A percentile compares a stretch with the other conserved stretches of the same genome.
phyloP scores from a whole-genome alignment of 345 rosid species.

The Toxicodendron radicans region DNA sequence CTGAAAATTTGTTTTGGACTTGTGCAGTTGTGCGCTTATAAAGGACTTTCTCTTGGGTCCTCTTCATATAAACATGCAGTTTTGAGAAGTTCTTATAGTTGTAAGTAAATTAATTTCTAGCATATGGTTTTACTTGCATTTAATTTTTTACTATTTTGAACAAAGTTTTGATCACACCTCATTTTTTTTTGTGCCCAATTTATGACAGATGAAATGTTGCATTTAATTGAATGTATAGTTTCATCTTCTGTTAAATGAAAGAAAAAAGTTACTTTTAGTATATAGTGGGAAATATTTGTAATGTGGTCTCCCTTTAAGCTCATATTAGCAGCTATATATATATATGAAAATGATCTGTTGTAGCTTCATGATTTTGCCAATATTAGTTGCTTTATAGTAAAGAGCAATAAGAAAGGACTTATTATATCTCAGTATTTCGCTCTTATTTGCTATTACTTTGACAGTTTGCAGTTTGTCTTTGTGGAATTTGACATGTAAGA shows the following conservation, averaged over 20 bases:
- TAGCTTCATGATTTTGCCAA: background rate
- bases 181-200: background rate
- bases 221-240: background rate
- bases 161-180: background rate
- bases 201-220: background rate
- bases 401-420: background rate
- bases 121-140: conserved; percentile 9
- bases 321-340: background rate
- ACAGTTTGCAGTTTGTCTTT: background rate
- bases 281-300: background rate
- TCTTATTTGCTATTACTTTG: conserved; percentile 1
- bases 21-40: conserved; percentile 41
- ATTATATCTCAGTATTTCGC: background rate
- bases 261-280: background rate
- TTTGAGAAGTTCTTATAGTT: conserved; percentile 31
- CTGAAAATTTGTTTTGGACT: background rate
- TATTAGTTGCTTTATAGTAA: background rate
- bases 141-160: background rate
- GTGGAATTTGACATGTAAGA: background rate
- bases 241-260: background rate
- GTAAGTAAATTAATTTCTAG: conserved; percentile 36
- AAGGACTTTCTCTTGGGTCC: conserved; percentile 27
- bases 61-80: conserved; percentile 22
- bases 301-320: background rate
- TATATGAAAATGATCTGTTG: background rate